Evolutionary conservation across 2,329 filamentous ascomycete species (phyloP), one percentile per base, ranked within the genome.

Genomic region (Talaromyces sp.): DNA sequence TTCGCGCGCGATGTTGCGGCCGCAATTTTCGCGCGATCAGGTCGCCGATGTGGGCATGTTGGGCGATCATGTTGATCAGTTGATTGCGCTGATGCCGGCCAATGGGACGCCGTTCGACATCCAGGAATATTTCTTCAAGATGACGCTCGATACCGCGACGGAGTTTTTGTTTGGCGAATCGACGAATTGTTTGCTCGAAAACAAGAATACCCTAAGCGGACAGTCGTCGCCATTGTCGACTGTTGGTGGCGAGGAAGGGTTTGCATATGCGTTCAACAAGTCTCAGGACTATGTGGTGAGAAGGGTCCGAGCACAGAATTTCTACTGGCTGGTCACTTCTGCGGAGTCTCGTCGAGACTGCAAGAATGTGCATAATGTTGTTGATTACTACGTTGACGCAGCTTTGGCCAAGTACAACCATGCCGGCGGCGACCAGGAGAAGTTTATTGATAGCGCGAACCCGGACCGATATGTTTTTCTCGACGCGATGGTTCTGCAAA

Each of bases 91-190:
- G 22, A 83, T 89, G 68, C 85, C 96, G 1, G 37, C 27, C 8
- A 85, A 87, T 62, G 83, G 84, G 1, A 84, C 84, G 14, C 71
- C 73, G 47, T 81, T 90, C 13, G 85, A 90, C 68, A 78, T 90
- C 27, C 85, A 87, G 69, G 82, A 84, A 10, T 75, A 88, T 6
- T 88, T 90, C 71, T 90, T 90, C 70, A 82, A 83, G 60, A 81
- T 90, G 70, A 89, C 88, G 0, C 80, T 91, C 16, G 88, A 91
- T 66, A 85, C 86, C 0, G 86, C 88, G 0, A 90, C 88, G 0
- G 86, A 88, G 50, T 89, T 91, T 68, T 76, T 91, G 3, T 88
- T 91, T 59, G 88, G 89, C 7, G 79, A 86, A 52, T 85, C 82
- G 56, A 56, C 60, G 8, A 62, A 62, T 43, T 56, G 48, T 22